Conservation (phyloP, 345 rosid genomes). For the Hirschfeldia incana region DNA sequence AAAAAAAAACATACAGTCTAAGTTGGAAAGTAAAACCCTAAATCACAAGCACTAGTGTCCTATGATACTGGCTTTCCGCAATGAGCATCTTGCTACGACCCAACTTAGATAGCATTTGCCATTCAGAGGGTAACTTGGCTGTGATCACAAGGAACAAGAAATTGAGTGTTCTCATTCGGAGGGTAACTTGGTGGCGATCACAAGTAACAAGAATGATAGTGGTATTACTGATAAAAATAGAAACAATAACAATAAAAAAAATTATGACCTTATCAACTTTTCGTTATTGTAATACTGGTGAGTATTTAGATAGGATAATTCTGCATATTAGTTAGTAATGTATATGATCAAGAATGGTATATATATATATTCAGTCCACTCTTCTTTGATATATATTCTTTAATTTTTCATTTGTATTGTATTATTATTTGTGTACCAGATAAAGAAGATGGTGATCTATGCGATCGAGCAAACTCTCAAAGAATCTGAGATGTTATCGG, state of each 20-base stretch:
- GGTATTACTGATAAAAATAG: neutral
- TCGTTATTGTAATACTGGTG: neutral
- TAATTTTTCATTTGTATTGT: neutral
- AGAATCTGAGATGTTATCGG: slow-evolving; percentile 13
- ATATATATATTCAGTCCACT: too few species aligned
- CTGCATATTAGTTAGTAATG: neutral
- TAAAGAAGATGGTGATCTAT: slow-evolving; percentile 77
- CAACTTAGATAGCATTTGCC: too few species aligned
- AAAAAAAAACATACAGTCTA: neutral
- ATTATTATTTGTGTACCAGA: slow-evolving; percentile 43
- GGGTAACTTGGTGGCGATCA: too few species aligned
- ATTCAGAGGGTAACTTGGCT: too few species aligned
- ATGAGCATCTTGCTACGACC: too few species aligned
- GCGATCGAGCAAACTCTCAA: slow-evolving; percentile 50
- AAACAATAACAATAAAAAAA: neutral
- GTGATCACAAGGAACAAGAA: too few species aligned
- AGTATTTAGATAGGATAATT: neutral
- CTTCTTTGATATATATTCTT: neutral
- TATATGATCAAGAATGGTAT: neutral
- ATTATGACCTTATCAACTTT: neutral
- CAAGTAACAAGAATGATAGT: neutral
- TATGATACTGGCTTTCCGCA: too few species aligned
- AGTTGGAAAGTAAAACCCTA: neutral
- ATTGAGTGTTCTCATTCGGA: too few species aligned
- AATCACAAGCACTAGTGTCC: neutral